A percentile compares a stretch with the other conserved stretches of the same genome.
These are phyloP conservation scores for Colletotrichum sp. DNA, from an alignment of 2,329 filamentous ascomycete species.

Conservation along the genomic window DNA sequence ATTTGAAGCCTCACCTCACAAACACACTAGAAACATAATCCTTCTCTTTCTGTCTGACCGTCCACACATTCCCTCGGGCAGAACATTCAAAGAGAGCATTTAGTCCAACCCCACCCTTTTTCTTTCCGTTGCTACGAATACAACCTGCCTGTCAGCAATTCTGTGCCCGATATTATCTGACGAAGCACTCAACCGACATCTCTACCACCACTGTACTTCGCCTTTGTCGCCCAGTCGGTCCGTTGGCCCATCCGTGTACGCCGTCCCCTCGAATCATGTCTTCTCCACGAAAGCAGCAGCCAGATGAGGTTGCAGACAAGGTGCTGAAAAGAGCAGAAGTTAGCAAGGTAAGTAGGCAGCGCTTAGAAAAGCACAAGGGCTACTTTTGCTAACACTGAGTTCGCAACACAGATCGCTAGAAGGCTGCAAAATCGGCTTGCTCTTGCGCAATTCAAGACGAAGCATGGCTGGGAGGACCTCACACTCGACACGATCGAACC, in stretches of 20 bases:
- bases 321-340: constrained; percentile 77
- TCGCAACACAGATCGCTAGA: constrained; percentile 77
- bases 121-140: not conserved
- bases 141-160: not conserved
- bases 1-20: not conserved
- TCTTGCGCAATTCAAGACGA: constrained; percentile 95
- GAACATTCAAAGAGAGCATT: not conserved
- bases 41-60: not conserved
- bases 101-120: not conserved
- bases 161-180: not conserved
- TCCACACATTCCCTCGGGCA: not conserved
- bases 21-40: not conserved
- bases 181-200: not conserved
- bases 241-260: not conserved
- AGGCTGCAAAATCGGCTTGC: constrained; percentile 93
- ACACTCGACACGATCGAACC: constrained; percentile 87
- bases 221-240: not conserved
- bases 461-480: constrained; percentile 92
- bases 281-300: constrained; percentile 67
- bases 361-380: not conserved
- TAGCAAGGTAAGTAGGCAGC: constrained; percentile 66
- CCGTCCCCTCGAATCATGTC: constrained; percentile 48
- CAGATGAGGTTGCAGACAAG: constrained; percentile 69
- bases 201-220: not conserved
- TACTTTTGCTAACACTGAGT: not conserved